Conservation (phyloP, 495 filamentous ascomycete genomes). For the Neurospora tetraspora region DNA sequence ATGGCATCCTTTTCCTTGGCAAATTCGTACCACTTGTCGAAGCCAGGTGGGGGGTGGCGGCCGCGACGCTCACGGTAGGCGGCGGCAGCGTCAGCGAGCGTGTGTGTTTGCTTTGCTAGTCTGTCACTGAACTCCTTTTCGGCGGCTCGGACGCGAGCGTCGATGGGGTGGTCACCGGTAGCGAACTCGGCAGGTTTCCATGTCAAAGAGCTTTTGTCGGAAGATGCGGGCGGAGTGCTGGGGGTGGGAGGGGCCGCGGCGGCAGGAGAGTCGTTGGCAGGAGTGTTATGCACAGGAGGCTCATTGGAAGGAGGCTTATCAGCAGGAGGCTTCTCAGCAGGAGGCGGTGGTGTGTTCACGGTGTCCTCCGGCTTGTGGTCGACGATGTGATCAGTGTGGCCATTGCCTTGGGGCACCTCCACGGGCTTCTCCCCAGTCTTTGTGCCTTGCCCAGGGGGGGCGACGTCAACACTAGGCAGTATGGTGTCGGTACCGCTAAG, state of each 20-base stretch:
- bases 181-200: conserved; percentile 9
- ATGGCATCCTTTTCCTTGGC: conserved; percentile 48
- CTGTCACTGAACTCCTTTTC: conserved; percentile 30
- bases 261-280: neutral
- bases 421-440: neutral
- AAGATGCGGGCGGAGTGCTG: neutral
- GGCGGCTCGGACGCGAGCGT: conserved; percentile 32
- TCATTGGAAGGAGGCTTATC: neutral
- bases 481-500: neutral
- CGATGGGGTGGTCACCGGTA: conserved; percentile 33
- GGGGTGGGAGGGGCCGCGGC: neutral
- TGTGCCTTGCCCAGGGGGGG: neutral
- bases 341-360: neutral
- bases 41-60: conserved; percentile 64
- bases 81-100: conserved; percentile 47
- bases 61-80: conserved; percentile 54
- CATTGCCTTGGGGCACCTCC: neutral
- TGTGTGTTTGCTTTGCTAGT: conserved; percentile 33
- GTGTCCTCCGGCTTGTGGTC: neutral
- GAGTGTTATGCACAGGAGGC: neutral
- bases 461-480: neutral
- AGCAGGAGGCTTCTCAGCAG: neutral
- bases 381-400: neutral
- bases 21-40: conserved; percentile 58
- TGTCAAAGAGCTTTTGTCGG: neutral